Evolutionary conservation across 2,329 filamentous ascomycete species (phyloP).

Genomic region (Pestalotiopsis sp.): DNA sequence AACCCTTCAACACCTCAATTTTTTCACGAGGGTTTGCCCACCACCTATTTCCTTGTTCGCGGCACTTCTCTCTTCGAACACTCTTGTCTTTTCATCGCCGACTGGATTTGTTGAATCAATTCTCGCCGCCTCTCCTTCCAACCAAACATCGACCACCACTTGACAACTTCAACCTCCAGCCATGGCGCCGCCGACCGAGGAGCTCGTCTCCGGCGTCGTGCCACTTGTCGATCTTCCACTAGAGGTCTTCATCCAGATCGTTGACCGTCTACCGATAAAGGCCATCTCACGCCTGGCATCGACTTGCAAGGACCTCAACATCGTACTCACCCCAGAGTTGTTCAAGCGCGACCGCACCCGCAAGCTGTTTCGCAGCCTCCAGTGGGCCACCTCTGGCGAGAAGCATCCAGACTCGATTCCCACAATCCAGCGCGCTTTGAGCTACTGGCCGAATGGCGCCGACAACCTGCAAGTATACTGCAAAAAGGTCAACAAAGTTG

Average conservation of each 20-base stretch:
- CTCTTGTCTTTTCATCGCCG: too few species aligned
- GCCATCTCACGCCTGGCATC: not conserved
- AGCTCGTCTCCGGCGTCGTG: too few species aligned
- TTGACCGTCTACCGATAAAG: not conserved
- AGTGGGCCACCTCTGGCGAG: not conserved
- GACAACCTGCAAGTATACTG: not conserved
- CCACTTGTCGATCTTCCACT: not conserved
- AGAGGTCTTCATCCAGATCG: not conserved
- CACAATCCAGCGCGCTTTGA: not conserved
- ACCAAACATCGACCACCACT: too few species aligned
- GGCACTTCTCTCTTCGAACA: too few species aligned
- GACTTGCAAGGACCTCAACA: not conserved
- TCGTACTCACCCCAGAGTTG: not conserved
- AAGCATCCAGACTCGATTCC: not conserved
- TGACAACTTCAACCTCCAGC: too few species aligned
- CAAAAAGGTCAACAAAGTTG: not conserved
- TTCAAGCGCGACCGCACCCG: constrained; percentile 2
- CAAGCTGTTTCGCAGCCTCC: not conserved
- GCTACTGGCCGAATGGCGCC: not conserved
- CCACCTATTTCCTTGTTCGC: too few species aligned
- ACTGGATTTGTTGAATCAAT: too few species aligned
- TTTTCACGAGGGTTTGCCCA: too few species aligned
- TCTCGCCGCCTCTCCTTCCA: too few species aligned
- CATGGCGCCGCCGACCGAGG: too few species aligned
- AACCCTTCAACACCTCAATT: too few species aligned